These are phyloP conservation scores for Aspergillus udagawae DNA, from an alignment of 2,329 filamentous ascomycete genomes.

Conservation along the genomic window DNA sequence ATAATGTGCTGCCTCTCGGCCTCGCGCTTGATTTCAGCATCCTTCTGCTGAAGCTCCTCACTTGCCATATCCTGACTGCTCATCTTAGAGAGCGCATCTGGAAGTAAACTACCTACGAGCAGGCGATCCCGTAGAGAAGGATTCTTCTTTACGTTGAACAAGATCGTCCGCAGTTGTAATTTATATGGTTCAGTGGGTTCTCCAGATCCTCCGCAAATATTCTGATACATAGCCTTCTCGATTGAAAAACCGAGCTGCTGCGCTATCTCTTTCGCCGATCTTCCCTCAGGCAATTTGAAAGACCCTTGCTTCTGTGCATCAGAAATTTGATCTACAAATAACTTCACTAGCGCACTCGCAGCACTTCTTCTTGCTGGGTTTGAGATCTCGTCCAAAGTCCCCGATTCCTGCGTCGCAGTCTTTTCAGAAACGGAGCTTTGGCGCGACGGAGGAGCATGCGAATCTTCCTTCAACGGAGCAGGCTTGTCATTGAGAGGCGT, in stretches of 20 bases:
- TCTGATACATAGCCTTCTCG: constrained; percentile 63
- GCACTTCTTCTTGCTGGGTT: constrained; percentile 62
- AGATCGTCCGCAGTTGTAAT: constrained; percentile 67
- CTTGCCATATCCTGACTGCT: constrained; percentile 85
- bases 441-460: constrained; percentile 22
- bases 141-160: constrained; percentile 88
- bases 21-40: constrained; percentile 53
- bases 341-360: constrained; percentile 67
- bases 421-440: constrained; percentile 28
- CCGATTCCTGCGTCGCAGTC: constrained; percentile 29
- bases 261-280: constrained; percentile 61
- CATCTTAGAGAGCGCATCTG: constrained; percentile 82
- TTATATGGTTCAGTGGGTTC: constrained; percentile 55
- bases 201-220: constrained; percentile 47
- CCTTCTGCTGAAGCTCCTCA: constrained; percentile 71
- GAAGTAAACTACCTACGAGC: constrained; percentile 66
- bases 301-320: constrained; percentile 62
- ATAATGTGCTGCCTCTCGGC: constrained; percentile 68
- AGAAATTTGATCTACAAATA: constrained; percentile 63
- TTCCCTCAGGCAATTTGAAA: constrained; percentile 60
- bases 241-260: constrained; percentile 72
- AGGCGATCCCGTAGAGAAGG: constrained; percentile 70
- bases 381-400: constrained; percentile 50
- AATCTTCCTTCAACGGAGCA: constrained; percentile 31
- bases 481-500: constrained; percentile 21